Conservation (phyloP, 2,329 filamentous ascomycete species). For the Scedosporium minutisporum region DNA sequence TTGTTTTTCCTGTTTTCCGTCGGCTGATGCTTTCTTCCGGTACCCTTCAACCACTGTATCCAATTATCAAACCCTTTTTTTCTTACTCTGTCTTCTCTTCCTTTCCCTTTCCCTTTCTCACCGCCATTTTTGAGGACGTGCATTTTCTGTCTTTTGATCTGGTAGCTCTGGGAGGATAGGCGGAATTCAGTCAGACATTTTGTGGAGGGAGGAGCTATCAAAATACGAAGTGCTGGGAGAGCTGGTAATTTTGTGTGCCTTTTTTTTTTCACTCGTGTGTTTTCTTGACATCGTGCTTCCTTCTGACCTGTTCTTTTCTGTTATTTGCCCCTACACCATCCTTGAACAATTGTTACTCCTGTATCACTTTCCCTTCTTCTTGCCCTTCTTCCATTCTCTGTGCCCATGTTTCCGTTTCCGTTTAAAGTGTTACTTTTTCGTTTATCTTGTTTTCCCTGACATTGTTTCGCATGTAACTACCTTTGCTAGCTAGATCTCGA, state of each 20-base stretch:
- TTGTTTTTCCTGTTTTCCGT: not conserved
- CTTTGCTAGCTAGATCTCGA: not conserved
- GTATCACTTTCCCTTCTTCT: not conserved
- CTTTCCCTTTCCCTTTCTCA: not conserved
- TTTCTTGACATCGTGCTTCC: not conserved
- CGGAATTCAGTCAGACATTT: too few relatives aligned
- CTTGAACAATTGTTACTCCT: not conserved
- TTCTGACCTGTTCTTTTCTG: not conserved
- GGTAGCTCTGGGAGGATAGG: too few relatives aligned
- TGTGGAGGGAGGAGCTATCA: too few relatives aligned
- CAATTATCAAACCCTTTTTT: not conserved
- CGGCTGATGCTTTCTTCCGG: not conserved
- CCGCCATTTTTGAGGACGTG: not conserved
- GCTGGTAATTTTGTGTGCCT: conserved; percentile 2
- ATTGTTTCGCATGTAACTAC: not conserved
- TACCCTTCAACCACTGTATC: not conserved
- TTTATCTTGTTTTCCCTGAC: not conserved
- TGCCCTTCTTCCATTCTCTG: not conserved
- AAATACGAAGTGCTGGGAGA: not conserved
- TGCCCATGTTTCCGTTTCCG: not conserved
- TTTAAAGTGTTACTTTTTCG: not conserved
- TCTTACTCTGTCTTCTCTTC: not conserved
- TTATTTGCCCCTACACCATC: not conserved
- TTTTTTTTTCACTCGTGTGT: not conserved
- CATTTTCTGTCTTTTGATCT: not conserved